phyloP scores from a whole-genome alignment of 1,284 basidiomycete species.

The Leucoagaricus sp. region DNA sequence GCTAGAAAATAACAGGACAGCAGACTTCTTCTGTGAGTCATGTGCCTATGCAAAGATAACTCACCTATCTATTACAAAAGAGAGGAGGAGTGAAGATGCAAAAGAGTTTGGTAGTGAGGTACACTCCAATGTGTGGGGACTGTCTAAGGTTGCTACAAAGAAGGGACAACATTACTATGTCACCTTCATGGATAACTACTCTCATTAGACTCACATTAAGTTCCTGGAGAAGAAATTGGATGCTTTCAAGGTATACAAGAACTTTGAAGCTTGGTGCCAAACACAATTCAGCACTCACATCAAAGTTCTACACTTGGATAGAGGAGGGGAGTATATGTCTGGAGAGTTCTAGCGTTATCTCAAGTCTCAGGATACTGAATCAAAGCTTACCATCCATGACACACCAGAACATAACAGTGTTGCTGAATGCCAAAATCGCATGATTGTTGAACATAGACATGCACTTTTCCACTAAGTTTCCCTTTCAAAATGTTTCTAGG shows the following conservation, averaged over 20 bases:
- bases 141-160: conserved; percentile 23
- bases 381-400: conserved; percentile 32
- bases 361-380: conserved; percentile 25
- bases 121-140: conserved; percentile 36
- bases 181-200: conserved; percentile 33
- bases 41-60: conserved; percentile 3
- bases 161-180: conserved; percentile 29
- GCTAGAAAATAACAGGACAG: conserved; percentile 26
- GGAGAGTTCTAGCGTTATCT: conserved; percentile 28
- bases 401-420: conserved; percentile 36
- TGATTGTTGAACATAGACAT: conserved; percentile 29
- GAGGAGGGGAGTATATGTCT: conserved; percentile 36
- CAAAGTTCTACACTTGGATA: conserved; percentile 35
- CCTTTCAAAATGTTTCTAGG: conserved; percentile 7
- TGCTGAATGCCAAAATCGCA: conserved; percentile 32
- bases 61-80: background rate
- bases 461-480: conserved; percentile 29
- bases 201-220: conserved; percentile 24
- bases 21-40: conserved; percentile 26
- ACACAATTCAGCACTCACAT: conserved; percentile 27
- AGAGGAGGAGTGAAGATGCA: background rate
- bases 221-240: conserved; percentile 29
- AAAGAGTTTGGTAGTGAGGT: conserved; percentile 18
- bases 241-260: conserved; percentile 26
- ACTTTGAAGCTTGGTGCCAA: conserved; percentile 29